Percentiles rank a stretch among this genome's conserved stretches.
These are phyloP conservation scores for Trametes meyenii DNA, from an alignment of 768 basidiomycete species.

Conservation along the genomic window DNA sequence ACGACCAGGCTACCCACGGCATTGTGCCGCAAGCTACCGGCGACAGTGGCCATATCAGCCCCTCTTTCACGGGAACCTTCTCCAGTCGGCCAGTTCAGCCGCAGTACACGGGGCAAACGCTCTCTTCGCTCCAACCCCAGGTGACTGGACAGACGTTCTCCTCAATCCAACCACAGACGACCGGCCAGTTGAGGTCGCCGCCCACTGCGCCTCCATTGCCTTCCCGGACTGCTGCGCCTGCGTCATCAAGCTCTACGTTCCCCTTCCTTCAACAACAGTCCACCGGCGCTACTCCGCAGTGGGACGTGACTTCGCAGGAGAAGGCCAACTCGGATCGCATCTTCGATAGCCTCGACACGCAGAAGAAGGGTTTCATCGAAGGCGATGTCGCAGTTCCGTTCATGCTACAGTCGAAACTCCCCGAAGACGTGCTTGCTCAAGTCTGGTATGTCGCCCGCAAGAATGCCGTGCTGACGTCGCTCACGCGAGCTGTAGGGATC, in stretches of 20 bases:
- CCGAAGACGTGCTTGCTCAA: conserved; percentile 82
- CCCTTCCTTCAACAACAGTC: conserved; percentile 26
- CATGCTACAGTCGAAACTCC: conserved; percentile 87
- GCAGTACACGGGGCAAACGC: conserved; percentile 66
- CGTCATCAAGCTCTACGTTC: conserved; percentile 18
- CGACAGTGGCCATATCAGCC: conserved; percentile 63
- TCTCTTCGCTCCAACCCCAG: conserved; percentile 50
- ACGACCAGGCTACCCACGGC: conserved; percentile 71
- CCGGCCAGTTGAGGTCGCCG: conserved; percentile 49
- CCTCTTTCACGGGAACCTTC: conserved; percentile 47
- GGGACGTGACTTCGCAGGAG: conserved; percentile 85
- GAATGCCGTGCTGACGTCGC: background rate
- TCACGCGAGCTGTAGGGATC: conserved; percentile 65
- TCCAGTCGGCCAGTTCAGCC: conserved; percentile 46
- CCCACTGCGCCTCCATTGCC: conserved; percentile 33
- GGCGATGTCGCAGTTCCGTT: conserved; percentile 96
- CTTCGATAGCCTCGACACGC: conserved; percentile 81
- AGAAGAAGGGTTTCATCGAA: conserved; percentile 79
- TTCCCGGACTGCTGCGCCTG: conserved; percentile 29
- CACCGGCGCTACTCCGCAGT: conserved; percentile 40
- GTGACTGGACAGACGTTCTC: conserved; percentile 42
- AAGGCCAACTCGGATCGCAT: conserved; percentile 77
- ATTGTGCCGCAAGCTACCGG: conserved; percentile 58
- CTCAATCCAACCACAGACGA: conserved; percentile 60
- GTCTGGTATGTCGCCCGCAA: conserved; percentile 68